Conservation (phyloP, 495 filamentous ascomycete genomes). For the Podospora didyma region DNA sequence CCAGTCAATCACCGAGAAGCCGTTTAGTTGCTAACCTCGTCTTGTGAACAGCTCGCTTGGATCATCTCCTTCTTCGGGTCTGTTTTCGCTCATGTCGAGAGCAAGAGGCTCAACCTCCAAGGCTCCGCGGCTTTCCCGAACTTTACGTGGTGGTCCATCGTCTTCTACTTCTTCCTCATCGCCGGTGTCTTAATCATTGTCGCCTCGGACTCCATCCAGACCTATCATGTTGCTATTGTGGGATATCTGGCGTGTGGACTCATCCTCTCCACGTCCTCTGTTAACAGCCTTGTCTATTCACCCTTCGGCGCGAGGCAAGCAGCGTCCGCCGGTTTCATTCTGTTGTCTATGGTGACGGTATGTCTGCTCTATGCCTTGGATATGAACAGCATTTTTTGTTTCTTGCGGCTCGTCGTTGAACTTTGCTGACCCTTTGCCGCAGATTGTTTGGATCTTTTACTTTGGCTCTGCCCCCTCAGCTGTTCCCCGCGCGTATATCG, state of each 20-base stretch:
- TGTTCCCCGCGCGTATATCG: slow-evolving; percentile 84
- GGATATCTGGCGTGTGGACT: slow-evolving; percentile 81
- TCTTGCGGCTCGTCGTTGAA: neutral
- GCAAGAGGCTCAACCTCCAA: no score
- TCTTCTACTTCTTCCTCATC: slow-evolving; percentile 80
- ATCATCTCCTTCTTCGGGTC: slow-evolving; percentile 85
- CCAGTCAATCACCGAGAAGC: neutral
- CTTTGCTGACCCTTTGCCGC: slow-evolving; percentile 16
- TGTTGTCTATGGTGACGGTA: slow-evolving; percentile 93
- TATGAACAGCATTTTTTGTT: neutral
- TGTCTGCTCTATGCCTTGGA: slow-evolving; percentile 24
- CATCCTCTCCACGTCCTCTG: slow-evolving; percentile 76
- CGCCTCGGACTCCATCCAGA: slow-evolving; percentile 73
- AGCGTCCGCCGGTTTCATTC: slow-evolving; percentile 86
- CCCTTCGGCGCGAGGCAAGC: slow-evolving; percentile 71
- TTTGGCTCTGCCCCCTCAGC: slow-evolving; percentile 90
- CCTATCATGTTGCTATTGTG: slow-evolving; percentile 89
- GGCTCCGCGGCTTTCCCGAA: slow-evolving; percentile 72
- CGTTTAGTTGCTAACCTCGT: slow-evolving; percentile 20
- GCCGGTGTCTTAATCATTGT: slow-evolving; percentile 74
- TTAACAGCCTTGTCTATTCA: slow-evolving; percentile 76
- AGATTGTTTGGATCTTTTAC: slow-evolving; percentile 99
- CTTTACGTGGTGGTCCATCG: slow-evolving; percentile 85
- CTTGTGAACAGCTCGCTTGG: slow-evolving; percentile 75
- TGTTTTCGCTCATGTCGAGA: slow-evolving; percentile 61